A percentile compares a stretch with the other conserved stretches of the same genome.
These are phyloP conservation scores for Anthracocystis panici-leucophaei DNA, from an alignment of 1,284 basidiomycete genomes.

Conservation along the genomic window DNA sequence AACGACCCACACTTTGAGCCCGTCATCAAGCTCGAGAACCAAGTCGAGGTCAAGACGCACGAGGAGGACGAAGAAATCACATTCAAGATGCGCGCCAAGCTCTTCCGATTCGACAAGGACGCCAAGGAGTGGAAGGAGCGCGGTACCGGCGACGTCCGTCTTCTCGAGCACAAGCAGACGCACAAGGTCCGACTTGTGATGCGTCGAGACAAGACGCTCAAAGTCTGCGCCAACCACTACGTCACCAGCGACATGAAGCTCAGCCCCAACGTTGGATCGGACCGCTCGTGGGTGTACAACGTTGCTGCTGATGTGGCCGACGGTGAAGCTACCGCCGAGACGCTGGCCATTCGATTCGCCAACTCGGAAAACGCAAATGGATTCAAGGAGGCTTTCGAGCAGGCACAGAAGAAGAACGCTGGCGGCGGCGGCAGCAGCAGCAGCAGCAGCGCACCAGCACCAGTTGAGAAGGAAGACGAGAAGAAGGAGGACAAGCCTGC, in stretches of 20 bases:
- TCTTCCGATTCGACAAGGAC: slow-evolving; percentile 90
- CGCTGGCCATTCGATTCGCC: slow-evolving; percentile 96
- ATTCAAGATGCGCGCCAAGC: slow-evolving; percentile 99
- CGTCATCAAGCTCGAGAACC: slow-evolving; percentile 94
- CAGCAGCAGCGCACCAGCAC: slow-evolving; percentile 30
- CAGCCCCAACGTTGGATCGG: slow-evolving; percentile 97
- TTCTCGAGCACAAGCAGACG: slow-evolving; percentile 80
- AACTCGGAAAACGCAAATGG: slow-evolving; percentile 80
- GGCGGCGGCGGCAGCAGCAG: slow-evolving; percentile 22
- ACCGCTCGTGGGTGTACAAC: slow-evolving; percentile 96
- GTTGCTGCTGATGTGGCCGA: slow-evolving; percentile 90
- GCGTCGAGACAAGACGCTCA: slow-evolving; percentile 99
- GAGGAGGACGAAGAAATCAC: slow-evolving; percentile 94
- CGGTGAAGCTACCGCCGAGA: slow-evolving; percentile 86
- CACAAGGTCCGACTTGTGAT: slow-evolving; percentile 96
- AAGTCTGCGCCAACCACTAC: slow-evolving; percentile 98
- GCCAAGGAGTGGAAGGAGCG: slow-evolving; percentile 96
- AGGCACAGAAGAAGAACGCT: slow-evolving; percentile 61
- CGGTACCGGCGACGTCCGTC: slow-evolving; percentile 71
- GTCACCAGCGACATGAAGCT: slow-evolving; percentile 92
- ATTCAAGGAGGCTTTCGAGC: slow-evolving; percentile 68
- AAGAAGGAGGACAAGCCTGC: slow-evolving; percentile 24
- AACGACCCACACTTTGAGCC: slow-evolving; percentile 93
- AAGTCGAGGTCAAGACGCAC: slow-evolving; percentile 92
- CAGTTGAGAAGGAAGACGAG: slow-evolving; percentile 27